Base-by-base conservation (phyloP, 2,329 filamentous ascomycete genomes). In the Thermomyces lanuginosus region DNA sequence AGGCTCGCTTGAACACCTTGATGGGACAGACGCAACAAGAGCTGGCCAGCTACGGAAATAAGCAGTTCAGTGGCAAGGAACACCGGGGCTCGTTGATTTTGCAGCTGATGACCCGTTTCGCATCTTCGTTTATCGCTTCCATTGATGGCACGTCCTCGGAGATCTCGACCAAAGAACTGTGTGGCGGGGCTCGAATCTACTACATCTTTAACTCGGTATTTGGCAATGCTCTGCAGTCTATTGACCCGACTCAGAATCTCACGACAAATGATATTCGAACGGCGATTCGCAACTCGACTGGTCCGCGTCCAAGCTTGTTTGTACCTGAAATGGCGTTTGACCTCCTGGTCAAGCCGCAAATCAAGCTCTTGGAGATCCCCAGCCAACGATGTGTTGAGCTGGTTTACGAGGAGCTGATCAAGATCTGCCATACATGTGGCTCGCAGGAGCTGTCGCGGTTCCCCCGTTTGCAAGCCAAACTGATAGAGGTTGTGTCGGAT, bases 11-110 rank as follows among this genome's bases (percentile, higher is more conserved):
- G 35, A 98, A 98, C 55, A 98, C 89, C 1, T 62, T 98, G 27
- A 98, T 98, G 89, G 89, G 89, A n/a, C 89, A 98, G 56, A 95
- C 89, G 25, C 89, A 98, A 49, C 89, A 98, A 59, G 89, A 98
- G 53, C 66, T 98, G 31, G 89, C 89, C 22, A 92, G 86, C 54
- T 98, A 98, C 48, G 89, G 89, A 19, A 91, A 95, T 49, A 92
- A 89, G 61, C 80, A 92, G 43, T 98, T 98, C 50, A 92, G 80
- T 36, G 89, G 89, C 43, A 92, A 92, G 53, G 89, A 95, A 52
- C 89, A 98, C 49, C 72, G 86, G 26, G 89, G 89, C 16, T 92
- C 86, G 15, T 66, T 98, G 36, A 92, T 98, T 31, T 60, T 98
- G 36, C 86, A 95, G 54, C 70, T 92, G 31, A 98, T 98, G 89